Base-by-base conservation (phyloP, 306 rosid species). In the Oxytropis ochrocephala region DNA sequence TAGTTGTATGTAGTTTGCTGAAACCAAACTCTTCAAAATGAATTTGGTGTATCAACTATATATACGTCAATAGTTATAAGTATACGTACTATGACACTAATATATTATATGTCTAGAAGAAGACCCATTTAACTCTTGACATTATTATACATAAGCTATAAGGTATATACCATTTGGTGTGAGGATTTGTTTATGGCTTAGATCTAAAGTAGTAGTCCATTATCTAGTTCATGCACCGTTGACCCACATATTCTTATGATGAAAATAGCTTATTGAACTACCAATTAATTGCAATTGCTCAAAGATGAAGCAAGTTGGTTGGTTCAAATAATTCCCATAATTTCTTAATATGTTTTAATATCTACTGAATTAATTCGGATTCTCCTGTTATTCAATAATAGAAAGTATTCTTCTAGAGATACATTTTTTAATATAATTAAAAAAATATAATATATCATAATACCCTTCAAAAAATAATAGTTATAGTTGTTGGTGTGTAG, bases 241-340 rank as follows among this genome's bases (percentile, higher is more conserved):
- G 87, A 79, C 83, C 76, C 69, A 56, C 75, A 72, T 64, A 51
- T 64, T 70, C 11, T 38, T 62, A 57, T 74, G 54, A 49, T 16
- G 12, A 35, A 24, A 39, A 35, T 58, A 38, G 5, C 18, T 24
- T 6, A 70, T 46, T 32, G 1, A 36, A 39, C 59, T 33, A 52
- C n/a, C 59, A 63, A 70, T 61, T 67, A 60, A 73, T 70, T 55
- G 57, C 3, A 47, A 52, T 64, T 55, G 60, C 58, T 44, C 59
- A 56, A 48, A 64, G 58, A 75, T 57, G 38, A 75, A 75, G 74
- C 70, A 66, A 70, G 41, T 58, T 70, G 46, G 59, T 73, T 67
- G 75, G 71, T 67, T 35, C 67, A 44, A 44, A 62, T 35, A 18
- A 54, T 18, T 61, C 33, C 46, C 8, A 67, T 49, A 27, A 24